phyloP scores from a whole-genome alignment of 73 alveolate genomes.

The Tetrahymena thermophila region DNA sequence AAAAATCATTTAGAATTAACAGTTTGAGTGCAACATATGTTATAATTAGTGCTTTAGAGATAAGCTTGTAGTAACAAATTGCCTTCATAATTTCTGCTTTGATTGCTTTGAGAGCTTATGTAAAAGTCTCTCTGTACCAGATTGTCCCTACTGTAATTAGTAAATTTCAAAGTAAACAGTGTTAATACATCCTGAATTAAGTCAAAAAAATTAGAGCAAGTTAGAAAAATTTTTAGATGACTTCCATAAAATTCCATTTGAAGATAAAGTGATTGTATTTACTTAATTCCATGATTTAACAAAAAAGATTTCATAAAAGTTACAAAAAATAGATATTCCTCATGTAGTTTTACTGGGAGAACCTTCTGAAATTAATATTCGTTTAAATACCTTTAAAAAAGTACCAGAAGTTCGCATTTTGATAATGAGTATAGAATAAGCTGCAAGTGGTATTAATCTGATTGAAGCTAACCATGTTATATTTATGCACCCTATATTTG shows the following conservation, averaged over 20 bases:
- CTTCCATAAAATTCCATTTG: neutral
- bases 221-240: neutral
- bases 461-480: neutral
- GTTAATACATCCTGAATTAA: neutral
- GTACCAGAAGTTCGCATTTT: neutral
- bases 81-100: neutral
- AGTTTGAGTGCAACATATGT: neutral
- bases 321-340: neutral
- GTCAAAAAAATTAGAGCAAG: neutral
- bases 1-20: neutral
- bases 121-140: neutral
- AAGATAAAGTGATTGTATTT: neutral
- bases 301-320: neutral
- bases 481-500: neutral
- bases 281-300: neutral
- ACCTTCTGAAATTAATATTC: neutral
- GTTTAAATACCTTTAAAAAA: neutral
- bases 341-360: neutral
- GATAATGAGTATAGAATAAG: neutral
- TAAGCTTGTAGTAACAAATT: neutral
- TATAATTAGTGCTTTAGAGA: neutral
- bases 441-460: neutral
- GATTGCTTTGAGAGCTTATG: neutral
- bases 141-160: neutral
- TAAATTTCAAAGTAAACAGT: neutral